Percentiles rank a stretch among this genome's conserved stretches.
Conservation (phyloP, 495 filamentous ascomycete species). For the Penicillium chermesinum region DNA sequence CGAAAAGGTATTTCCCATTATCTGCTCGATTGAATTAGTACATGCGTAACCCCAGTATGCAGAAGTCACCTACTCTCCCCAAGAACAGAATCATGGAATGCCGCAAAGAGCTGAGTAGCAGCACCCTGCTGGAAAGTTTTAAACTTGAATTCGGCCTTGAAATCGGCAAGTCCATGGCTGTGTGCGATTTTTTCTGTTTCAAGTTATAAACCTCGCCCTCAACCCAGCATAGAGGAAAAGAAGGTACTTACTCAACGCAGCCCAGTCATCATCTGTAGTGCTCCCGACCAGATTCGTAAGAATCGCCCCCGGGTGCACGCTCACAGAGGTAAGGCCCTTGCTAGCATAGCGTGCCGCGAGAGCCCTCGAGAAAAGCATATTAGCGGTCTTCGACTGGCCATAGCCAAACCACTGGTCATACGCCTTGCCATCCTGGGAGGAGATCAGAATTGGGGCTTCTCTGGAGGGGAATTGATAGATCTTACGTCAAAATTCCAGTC, state of each 20-base stretch:
- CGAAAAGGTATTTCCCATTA: neutral
- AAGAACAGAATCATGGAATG: constrained; percentile 1
- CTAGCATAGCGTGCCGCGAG: constrained; percentile 33
- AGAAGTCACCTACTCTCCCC: neutral
- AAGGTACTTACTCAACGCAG: neutral
- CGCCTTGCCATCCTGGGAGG: constrained; percentile 35
- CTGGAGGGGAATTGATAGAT: no score
- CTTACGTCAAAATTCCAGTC: constrained; percentile 52
- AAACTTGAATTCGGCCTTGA: neutral
- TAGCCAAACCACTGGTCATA: constrained; percentile 53
- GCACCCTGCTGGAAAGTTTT: constrained; percentile 2
- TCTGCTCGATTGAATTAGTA: neutral
- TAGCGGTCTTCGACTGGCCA: constrained; percentile 54
- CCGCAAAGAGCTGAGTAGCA: constrained; percentile 4
- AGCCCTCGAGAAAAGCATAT: constrained; percentile 44
- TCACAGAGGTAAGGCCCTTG: constrained; percentile 31
- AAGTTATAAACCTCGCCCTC: no score
- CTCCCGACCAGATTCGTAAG: constrained; percentile 22
- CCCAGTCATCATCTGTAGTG: constrained; percentile 21
- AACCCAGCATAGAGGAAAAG: neutral
- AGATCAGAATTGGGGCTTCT: no score
- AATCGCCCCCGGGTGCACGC: constrained; percentile 40
- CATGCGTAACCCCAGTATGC: neutral
- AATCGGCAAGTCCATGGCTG: neutral
- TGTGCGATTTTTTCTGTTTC: neutral